Evolutionary conservation across 2,329 filamentous ascomycete species (phyloP).

Genomic region (Stachybotrys elegans): DNA sequence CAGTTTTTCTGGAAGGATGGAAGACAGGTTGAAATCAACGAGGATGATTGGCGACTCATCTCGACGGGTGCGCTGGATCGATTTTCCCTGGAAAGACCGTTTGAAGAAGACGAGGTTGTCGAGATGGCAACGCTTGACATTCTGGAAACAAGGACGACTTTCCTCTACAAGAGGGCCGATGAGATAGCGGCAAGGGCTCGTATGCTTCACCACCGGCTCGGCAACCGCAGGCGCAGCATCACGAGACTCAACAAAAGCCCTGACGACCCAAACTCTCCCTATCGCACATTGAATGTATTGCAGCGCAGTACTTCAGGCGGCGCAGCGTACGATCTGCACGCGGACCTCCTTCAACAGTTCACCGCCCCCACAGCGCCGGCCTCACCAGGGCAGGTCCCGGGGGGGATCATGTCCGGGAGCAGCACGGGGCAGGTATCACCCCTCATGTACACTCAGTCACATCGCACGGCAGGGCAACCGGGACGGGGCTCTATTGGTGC

Average conservation of each 20-base stretch:
- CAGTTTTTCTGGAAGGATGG: slow-evolving; percentile 78
- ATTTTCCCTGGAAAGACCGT: slow-evolving; percentile 70
- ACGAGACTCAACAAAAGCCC: slow-evolving; percentile 19
- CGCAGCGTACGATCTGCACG: slow-evolving; percentile 42
- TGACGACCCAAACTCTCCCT: slow-evolving; percentile 27
- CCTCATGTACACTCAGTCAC: neutral
- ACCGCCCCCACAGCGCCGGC: slow-evolving; percentile 13
- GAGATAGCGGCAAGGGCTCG: slow-evolving; percentile 59
- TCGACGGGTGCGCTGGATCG: slow-evolving; percentile 78
- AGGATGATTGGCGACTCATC: slow-evolving; percentile 84
- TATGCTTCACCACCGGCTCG: slow-evolving; percentile 73
- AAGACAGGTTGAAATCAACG: slow-evolving; percentile 75
- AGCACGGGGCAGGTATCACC: neutral
- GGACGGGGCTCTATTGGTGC: neutral
- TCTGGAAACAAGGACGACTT: slow-evolving; percentile 69
- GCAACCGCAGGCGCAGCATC: slow-evolving; percentile 25
- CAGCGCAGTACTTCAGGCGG: slow-evolving; percentile 19
- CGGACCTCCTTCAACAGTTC: slow-evolving; percentile 53
- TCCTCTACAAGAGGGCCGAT: slow-evolving; percentile 76
- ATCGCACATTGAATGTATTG: slow-evolving; percentile 25
- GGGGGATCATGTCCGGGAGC: slow-evolving; percentile 5
- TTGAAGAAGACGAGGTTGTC: slow-evolving; percentile 80
- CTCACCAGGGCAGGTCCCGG: slow-evolving; percentile 7
- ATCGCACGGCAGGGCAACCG: slow-evolving; percentile 1
- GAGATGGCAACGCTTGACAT: slow-evolving; percentile 82